phyloP scores from a whole-genome alignment of 371 early-diverging fungal species.

The Umbelopsis sp. region DNA sequence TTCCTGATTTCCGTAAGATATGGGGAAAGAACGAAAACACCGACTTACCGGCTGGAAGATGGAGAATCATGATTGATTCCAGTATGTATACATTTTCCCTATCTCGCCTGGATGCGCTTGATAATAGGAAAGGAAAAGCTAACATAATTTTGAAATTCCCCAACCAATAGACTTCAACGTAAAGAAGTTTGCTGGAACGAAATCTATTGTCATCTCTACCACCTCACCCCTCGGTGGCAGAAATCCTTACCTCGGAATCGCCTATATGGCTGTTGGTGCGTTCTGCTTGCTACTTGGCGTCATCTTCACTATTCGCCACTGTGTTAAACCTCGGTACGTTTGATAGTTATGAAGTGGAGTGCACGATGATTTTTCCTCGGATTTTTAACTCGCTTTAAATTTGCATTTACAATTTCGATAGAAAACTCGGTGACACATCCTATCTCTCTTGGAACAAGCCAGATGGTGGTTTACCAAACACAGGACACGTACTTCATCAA shows the following conservation, averaged over 20 bases:
- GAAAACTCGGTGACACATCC: constrained; percentile 50
- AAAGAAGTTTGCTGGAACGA: constrained; percentile 82
- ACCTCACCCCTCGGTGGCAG: constrained; percentile 92
- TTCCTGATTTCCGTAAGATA: constrained; percentile 96
- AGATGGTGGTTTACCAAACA: constrained; percentile 39
- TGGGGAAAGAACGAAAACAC: constrained; percentile 80
- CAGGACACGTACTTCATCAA: constrained; percentile 20
- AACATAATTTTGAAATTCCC: neutral
- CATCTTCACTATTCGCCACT: constrained; percentile 83
- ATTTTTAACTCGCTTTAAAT: neutral
- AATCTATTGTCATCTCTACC: constrained; percentile 90
- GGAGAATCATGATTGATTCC: constrained; percentile 70
- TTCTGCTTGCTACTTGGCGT: constrained; percentile 85
- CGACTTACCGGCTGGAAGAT: constrained; percentile 60
- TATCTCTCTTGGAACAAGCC: constrained; percentile 49
- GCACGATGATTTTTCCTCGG: neutral
- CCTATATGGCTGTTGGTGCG: constrained; percentile 89
- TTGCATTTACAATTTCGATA: constrained; percentile 3
- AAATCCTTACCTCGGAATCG: constrained; percentile 93
- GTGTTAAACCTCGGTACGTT: constrained; percentile 83
- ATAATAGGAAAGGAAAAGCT: neutral
- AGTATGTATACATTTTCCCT: constrained; percentile 38
- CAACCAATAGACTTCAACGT: constrained; percentile 76
- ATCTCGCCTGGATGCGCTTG: neutral
- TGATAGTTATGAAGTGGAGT: neutral